These are phyloP conservation scores for Streptanthus diversifolius DNA, from an alignment of 345 rosid genomes.

Conservation along the genomic window DNA sequence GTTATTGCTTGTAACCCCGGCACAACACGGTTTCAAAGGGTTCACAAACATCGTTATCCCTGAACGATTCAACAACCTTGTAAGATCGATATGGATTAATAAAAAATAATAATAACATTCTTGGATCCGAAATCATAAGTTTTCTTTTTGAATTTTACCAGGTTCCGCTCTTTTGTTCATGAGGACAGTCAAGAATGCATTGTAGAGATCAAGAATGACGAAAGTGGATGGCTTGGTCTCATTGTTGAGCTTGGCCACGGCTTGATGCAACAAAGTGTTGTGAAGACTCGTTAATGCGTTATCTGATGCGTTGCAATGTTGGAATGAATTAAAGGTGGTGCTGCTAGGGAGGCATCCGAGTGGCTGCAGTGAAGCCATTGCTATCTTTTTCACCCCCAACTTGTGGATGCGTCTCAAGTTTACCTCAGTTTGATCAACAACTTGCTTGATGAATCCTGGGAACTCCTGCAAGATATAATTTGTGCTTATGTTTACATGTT, in stretches of 20 bases:
- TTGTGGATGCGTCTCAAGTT: slow-evolving; percentile 48
- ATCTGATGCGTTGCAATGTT: slow-evolving; percentile 41
- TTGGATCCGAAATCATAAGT: too few species aligned
- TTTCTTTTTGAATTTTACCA: slow-evolving; percentile 22
- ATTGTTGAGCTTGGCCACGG: slow-evolving; percentile 46
- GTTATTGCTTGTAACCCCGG: slow-evolving; percentile 25
- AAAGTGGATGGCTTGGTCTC: slow-evolving; percentile 36
- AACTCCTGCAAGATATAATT: slow-evolving; percentile 47
- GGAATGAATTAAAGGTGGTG: slow-evolving; percentile 37
- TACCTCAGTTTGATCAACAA: slow-evolving; percentile 48
- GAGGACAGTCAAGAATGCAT: slow-evolving; percentile 50
- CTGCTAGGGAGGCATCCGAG: slow-evolving; percentile 68
- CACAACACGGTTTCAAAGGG: slow-evolving; percentile 62
- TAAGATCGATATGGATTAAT: not conserved
- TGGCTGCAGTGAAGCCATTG: slow-evolving; percentile 49
- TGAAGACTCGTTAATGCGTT: slow-evolving; percentile 45
- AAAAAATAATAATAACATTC: too few species aligned
- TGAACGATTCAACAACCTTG: not conserved
- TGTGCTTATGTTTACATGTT: not conserved
- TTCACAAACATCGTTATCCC: slow-evolving; percentile 42
- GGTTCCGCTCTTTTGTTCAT: slow-evolving; percentile 28
- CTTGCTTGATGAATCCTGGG: slow-evolving; percentile 36
- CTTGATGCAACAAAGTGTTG: slow-evolving; percentile 46
- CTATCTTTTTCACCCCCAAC: slow-evolving; percentile 61
- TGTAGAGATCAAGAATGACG: slow-evolving; percentile 50